Conservation (phyloP, 306 rosid genomes). For the Amphicarpaea edgeworthii region DNA sequence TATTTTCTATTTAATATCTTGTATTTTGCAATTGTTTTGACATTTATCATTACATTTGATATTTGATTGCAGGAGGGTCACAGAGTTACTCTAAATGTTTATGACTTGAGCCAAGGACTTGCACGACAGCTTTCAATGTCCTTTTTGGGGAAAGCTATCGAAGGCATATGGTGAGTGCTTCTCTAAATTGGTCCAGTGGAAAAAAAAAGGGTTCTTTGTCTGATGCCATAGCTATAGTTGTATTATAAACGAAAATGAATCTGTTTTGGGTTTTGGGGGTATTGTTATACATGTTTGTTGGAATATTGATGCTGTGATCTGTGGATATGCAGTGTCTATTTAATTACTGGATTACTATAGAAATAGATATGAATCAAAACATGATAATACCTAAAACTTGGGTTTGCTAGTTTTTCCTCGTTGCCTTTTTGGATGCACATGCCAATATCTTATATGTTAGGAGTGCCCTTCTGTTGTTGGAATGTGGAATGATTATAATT, state of each 20-base stretch:
- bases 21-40: not conserved
- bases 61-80: constrained; percentile 75
- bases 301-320: not conserved
- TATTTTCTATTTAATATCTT: not conserved
- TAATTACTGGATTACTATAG: not conserved
- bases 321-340: constrained; percentile 1
- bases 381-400: not conserved
- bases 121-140: constrained; percentile 84
- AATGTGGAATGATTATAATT: not conserved
- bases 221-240: not conserved
- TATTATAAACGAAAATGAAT: not conserved
- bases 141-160: constrained; percentile 90
- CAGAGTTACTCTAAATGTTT: constrained; percentile 77
- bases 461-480: not conserved
- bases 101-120: constrained; percentile 95
- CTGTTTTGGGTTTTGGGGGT: not conserved
- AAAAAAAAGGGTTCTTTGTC: no score
- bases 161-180: constrained; percentile 84
- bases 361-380: not conserved
- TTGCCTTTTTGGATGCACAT: not conserved
- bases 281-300: not conserved
- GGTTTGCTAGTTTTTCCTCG: no score
- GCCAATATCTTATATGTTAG: not conserved
- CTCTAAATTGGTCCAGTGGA: not conserved
- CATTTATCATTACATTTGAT: not conserved